Conservation (phyloP, 2,329 filamentous ascomycete species). For the Phialemoniopsis sp. region DNA sequence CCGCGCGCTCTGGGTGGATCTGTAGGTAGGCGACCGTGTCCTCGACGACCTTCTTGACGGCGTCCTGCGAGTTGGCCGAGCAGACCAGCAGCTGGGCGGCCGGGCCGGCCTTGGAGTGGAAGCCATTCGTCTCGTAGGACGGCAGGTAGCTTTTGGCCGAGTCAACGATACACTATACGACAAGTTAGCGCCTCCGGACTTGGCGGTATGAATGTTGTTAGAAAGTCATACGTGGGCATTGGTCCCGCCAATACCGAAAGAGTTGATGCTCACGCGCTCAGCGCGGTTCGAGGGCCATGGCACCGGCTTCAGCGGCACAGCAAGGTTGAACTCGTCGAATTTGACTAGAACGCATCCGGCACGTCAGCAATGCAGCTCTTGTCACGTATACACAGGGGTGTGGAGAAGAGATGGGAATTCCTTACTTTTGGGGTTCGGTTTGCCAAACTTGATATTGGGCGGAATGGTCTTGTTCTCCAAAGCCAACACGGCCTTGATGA, state of each 20-base stretch:
- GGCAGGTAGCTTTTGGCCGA: too few relatives aligned
- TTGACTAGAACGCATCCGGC: conserved; percentile 2
- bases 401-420: too few relatives aligned
- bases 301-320: conserved; percentile 14
- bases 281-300: conserved; percentile 16
- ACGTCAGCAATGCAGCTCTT: too few relatives aligned
- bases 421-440: conserved; percentile 21
- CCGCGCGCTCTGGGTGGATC: not conserved
- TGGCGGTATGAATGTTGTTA: too few relatives aligned
- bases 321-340: conserved; percentile 15
- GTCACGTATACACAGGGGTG: too few relatives aligned
- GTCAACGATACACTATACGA: conserved; percentile 9
- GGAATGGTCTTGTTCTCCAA: conserved; percentile 24
- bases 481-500: conserved; percentile 26
- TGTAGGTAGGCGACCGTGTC: conserved; percentile 4
- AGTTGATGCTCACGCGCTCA: conserved; percentile 27
- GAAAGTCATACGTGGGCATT: conserved; percentile 28
- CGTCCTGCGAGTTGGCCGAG: conserved; percentile 11
- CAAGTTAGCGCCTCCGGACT: too few relatives aligned
- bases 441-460: conserved; percentile 23
- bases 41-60: conserved; percentile 6
- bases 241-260: conserved; percentile 32
- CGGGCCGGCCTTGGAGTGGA: not conserved
- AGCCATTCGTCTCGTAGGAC: too few relatives aligned
- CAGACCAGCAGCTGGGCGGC: conserved; percentile 8